Conservation (phyloP, 371 early-diverging fungal species). For the Actinomortierella wolfii region DNA sequence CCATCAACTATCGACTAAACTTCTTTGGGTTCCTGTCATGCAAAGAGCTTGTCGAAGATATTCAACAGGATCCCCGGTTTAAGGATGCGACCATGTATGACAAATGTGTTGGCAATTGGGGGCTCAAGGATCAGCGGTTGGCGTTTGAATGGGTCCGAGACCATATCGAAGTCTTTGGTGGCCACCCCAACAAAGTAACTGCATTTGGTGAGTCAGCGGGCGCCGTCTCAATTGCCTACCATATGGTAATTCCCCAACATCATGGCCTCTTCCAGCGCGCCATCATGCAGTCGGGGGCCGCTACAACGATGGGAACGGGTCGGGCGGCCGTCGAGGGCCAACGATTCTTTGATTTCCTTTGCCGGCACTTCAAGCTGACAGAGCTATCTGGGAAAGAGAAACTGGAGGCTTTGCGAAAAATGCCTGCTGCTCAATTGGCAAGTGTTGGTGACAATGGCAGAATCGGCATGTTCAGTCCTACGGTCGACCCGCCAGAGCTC, state of each 20-base stretch:
- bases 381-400: conserved; percentile 19
- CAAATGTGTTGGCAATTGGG: conserved; percentile 48
- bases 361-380: conserved; percentile 20
- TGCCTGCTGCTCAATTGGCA: conserved; percentile 34
- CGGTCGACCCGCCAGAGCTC: conserved; percentile 28
- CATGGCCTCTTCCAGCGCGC: conserved; percentile 47
- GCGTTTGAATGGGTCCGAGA: conserved; percentile 57
- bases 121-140: conserved; percentile 51
- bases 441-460: conserved; percentile 27
- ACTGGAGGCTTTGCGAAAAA: conserved; percentile 18
- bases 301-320: conserved; percentile 29
- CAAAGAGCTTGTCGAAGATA: conserved; percentile 32
- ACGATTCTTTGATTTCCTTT: conserved; percentile 30
- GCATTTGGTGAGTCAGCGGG: conserved; percentile 59
- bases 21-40: conserved; percentile 47
- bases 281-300: conserved; percentile 46
- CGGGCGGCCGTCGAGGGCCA: conserved; percentile 30
- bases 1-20: conserved; percentile 48
- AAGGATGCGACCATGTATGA: background rate
- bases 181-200: conserved; percentile 53
- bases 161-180: conserved; percentile 58
- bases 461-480: conserved; percentile 33
- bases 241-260: conserved; percentile 20
- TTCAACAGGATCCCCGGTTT: conserved; percentile 15
- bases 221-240: conserved; percentile 47